Conservation (phyloP, 352 stramenopile genomes). For the Phytophthora macrochlamydospora region DNA sequence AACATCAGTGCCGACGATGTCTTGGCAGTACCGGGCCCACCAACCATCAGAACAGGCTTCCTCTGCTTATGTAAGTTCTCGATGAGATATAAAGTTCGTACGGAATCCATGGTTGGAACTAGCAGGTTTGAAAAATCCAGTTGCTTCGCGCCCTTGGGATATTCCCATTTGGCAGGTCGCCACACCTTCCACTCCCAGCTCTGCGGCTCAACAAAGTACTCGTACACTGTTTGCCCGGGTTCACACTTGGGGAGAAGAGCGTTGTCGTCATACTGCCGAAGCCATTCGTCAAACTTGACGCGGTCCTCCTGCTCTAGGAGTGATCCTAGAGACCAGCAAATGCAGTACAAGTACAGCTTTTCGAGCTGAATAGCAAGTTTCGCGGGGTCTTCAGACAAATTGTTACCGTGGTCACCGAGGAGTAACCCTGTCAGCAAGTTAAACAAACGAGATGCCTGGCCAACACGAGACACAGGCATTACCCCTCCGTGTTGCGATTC, state of each 20-base stretch:
- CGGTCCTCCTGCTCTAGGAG: conserved; percentile 97
- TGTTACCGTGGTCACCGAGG: conserved; percentile 77
- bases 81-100: conserved; percentile 93
- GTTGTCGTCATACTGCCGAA: conserved; percentile 93
- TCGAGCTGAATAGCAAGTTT: conserved; percentile 90
- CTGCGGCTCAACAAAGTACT: conserved; percentile 93
- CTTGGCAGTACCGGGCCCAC: conserved; percentile 97
- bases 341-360: conserved; percentile 96
- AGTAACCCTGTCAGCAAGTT: conserved; percentile 93
- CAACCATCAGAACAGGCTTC: conserved; percentile 95
- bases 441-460: conserved; percentile 80
- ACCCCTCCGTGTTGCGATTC: conserved; percentile 94
- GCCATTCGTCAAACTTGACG: conserved; percentile 95
- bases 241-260: conserved; percentile 93
- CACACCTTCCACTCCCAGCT: conserved; percentile 96
- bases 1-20: conserved; percentile 98
- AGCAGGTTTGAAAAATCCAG: conserved; percentile 98
- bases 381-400: conserved; percentile 65
- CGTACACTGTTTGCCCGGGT: conserved; percentile 89
- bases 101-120: conserved; percentile 98
- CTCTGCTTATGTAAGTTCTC: conserved; percentile 94
- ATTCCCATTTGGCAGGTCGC: conserved; percentile 95
- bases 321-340: conserved; percentile 96
- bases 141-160: conserved; percentile 91
- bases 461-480: conserved; percentile 94